Evolutionary conservation across 345 rosid species (phyloP), one percentile per base, ranked within the genome.

Genomic region (Abelmoschus esculentus): DNA sequence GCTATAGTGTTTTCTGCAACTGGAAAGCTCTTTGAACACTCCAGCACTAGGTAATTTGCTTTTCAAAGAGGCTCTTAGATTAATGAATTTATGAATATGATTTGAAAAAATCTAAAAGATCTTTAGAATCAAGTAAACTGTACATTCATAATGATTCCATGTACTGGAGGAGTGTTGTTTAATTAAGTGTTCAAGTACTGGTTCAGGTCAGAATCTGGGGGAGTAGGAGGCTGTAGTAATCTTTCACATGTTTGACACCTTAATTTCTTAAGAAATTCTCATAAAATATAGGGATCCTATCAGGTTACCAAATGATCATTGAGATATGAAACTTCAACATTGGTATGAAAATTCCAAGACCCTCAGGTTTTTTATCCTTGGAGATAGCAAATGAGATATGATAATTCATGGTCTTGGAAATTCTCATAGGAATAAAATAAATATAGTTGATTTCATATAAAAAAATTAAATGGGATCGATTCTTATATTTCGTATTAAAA

Each of bases 21-120:
- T 19, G 84, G 82, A 40, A 80, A 73, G 66, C 78, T 78, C 69
- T 76, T 67, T 60, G 84, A 83, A 7, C 76, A 76, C 68, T 71
- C 79, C 32, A 78, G 71, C 75, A 64, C 83, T 26, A 83, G 86
- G 86, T 83, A 38, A 38, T 42, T 31, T 7, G 49, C 15, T 34
- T 31, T 15, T 54, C 62, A 12, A n/a, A 29, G 6, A 29, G 6
- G 22, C 55, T 7, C 12, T 1, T 26, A 13, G 9, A 46, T 65
- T 64, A 65, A 3, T 34, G 6, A 34, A 44, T 40, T 32, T 5
- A 32, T 18, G 49, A 32, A 26, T 46, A 1, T 22, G 22, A 12
- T 2, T 15, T 38, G 55, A 32, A 32, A 32, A 32, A 32, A 4
- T 32, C 18, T 22, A 44, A 29, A 64, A 26, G 70, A 47, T 66